phyloP scores from a whole-genome alignment of 169 alveolate genomes.

The Plasmodium yoelii region DNA sequence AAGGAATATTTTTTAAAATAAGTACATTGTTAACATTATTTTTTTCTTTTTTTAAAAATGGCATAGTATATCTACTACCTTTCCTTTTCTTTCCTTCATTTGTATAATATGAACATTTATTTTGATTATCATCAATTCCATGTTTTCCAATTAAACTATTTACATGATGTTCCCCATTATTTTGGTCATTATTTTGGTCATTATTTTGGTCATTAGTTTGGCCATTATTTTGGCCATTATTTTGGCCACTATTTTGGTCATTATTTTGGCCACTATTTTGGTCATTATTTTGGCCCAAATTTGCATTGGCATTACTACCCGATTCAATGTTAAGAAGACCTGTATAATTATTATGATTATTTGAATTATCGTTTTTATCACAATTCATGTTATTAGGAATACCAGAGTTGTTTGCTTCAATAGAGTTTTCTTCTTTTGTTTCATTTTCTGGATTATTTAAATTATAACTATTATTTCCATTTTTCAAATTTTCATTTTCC shows the following conservation, averaged over 20 bases:
- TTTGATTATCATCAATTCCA: not conserved
- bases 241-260: too few species aligned
- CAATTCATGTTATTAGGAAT: not conserved
- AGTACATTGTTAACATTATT: constrained; percentile 35
- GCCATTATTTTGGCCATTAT: too few species aligned
- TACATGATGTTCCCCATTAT: too few species aligned
- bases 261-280: too few species aligned
- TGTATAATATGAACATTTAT: constrained; percentile 10
- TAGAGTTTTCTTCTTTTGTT: constrained; percentile 13
- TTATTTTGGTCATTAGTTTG: too few species aligned
- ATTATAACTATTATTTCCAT: constrained; percentile 39
- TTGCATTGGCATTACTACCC: not conserved
- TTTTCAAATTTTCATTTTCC: constrained; percentile 20
- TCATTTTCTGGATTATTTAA: constrained; percentile 20
- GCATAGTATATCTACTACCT: constrained; percentile 51
- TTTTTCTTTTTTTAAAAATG: constrained; percentile 67
- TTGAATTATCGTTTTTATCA: not conserved
- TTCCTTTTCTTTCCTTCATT: constrained; percentile 63
- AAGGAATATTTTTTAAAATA: constrained; percentile 40
- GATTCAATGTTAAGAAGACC: not conserved
- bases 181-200: too few species aligned
- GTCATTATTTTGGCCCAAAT: too few species aligned
- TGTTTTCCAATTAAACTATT: not conserved
- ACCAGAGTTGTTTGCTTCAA: not conserved
- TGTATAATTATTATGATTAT: not conserved